phyloP scores from a whole-genome alignment of 164 flowering plant genomes.

The Vitis rupestris region DNA sequence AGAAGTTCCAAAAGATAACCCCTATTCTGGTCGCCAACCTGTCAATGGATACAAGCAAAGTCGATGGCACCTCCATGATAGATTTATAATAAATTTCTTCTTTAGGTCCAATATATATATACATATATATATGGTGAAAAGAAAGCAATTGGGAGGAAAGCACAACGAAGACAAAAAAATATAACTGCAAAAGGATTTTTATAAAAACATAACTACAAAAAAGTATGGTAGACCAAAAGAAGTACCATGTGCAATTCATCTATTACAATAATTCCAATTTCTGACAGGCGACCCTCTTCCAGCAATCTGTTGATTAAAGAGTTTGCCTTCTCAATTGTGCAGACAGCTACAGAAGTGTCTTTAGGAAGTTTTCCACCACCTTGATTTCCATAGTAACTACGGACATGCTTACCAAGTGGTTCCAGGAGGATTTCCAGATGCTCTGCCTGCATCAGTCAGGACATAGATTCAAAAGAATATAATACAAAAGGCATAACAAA shows the following conservation, averaged over 20 bases:
- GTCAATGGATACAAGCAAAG: slow-evolving; percentile 17
- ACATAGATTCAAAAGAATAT: slow-evolving; percentile 1
- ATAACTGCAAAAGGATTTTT: neutral
- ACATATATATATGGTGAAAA: neutral
- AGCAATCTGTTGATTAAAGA: slow-evolving; percentile 79
- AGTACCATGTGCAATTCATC: slow-evolving; percentile 98
- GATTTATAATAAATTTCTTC: no score
- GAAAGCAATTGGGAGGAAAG: neutral
- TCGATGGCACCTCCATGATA: neutral
- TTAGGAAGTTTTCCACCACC: slow-evolving; percentile 94
- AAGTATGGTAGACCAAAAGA: neutral
- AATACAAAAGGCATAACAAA: neutral
- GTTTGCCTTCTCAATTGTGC: slow-evolving; percentile 98
- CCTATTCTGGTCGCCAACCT: slow-evolving; percentile 93
- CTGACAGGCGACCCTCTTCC: slow-evolving; percentile 96
- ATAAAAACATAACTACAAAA: slow-evolving; percentile 1
- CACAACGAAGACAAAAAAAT: slow-evolving; percentile 2
- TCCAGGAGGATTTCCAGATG: slow-evolving; percentile 83
- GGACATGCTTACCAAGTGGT: slow-evolving; percentile 88
- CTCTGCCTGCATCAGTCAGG: slow-evolving; percentile 60
- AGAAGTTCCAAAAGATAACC: slow-evolving; percentile 94
- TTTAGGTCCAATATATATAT: no score
- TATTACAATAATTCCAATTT: slow-evolving; percentile 92
- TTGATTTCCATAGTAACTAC: slow-evolving; percentile 93
- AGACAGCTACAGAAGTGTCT: slow-evolving; percentile 94